A percentile compares a stretch with the other conserved stretches of the same genome.
Conservation (phyloP, 2,329 filamentous ascomycete genomes). For the Proliferodiscus dingleyae region DNA sequence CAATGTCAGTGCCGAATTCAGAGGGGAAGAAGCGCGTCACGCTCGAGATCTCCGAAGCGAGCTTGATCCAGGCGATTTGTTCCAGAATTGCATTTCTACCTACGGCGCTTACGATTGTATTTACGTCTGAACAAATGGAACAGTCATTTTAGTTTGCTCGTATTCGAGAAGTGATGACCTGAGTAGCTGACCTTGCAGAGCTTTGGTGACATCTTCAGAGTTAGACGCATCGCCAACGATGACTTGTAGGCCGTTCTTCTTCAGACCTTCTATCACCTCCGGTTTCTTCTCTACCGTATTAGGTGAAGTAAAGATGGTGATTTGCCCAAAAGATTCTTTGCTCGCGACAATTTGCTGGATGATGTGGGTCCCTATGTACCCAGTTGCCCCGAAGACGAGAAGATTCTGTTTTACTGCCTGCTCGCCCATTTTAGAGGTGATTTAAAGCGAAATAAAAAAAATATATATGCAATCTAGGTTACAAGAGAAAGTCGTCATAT, state of each 20-base stretch:
- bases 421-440: no score
- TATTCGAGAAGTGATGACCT: not conserved
- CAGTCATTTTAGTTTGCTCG: not conserved
- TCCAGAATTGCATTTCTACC: slow-evolving; percentile 57
- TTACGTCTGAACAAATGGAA: slow-evolving; percentile 44
- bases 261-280: slow-evolving; percentile 38
- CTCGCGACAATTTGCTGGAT: slow-evolving; percentile 42
- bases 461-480: no score
- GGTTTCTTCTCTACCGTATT: slow-evolving; percentile 47
- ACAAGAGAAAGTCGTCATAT: no score
- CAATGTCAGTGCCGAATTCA: slow-evolving; percentile 47
- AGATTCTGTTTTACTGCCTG: slow-evolving; percentile 33
- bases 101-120: slow-evolving; percentile 62
- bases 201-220: slow-evolving; percentile 47
- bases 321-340: slow-evolving; percentile 40
- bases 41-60: slow-evolving; percentile 57
- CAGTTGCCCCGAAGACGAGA: slow-evolving; percentile 49
- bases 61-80: slow-evolving; percentile 57
- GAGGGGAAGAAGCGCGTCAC: slow-evolving; percentile 57
- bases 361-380: slow-evolving; percentile 48
- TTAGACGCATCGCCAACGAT: slow-evolving; percentile 51
- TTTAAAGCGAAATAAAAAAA: no score
- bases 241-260: slow-evolving; percentile 47
- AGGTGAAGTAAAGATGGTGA: slow-evolving; percentile 54
- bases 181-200: slow-evolving; percentile 39